Evolutionary conservation across 805 yeast species (phyloP), one percentile per base, ranked within the genome.

Genomic region (Hyphopichia homilentoma): DNA sequence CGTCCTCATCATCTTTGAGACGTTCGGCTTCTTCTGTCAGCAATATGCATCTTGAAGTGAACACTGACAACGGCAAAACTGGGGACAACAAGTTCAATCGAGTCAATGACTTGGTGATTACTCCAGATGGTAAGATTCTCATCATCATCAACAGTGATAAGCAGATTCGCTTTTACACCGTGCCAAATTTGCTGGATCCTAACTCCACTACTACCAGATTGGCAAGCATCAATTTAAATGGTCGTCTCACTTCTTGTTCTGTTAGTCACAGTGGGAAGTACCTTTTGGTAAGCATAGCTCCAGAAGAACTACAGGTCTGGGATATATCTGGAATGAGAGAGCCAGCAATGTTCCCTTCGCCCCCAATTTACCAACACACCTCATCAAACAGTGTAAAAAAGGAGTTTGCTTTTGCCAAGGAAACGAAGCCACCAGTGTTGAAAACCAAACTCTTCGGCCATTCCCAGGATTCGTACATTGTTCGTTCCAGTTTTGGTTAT

Each of bases 241-340:
- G 78, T 20, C 68, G 75, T 34, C 64, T 83, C 42, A 82, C 90
- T 0, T 77, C 86, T 3, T 72, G 88, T 21, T 61, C 79, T 0
- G 59, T 78, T 1, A 78, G 88, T 0, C 51, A 55, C 3, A 57
- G 56, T 30, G 83, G 82, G 17, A 70, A 79, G 21, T 65, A 65
- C 25, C 61, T 75, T 38, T 57, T 87, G 25, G 65, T 86, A 16
- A 84, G 79, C 45, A 73, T 80, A 13, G 76, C 78, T 11, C 82
- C 86, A 0, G 87, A 83, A 47, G 93, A 84, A 49, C 54, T 87
- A 6, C 93, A 85, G 45, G 59, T 87, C 4, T 86, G 95, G 95
- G 85, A 86, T 43, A 75, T 84, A 39, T 55, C 63, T 2, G n/a
- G n/a, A n/a, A n/a, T n/a, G n/a, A n/a, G n/a, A n/a, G n/a, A n/a